These are phyloP conservation scores for Gautieria morchelliformis DNA, from an alignment of 768 basidiomycete species.

Conservation along the genomic window DNA sequence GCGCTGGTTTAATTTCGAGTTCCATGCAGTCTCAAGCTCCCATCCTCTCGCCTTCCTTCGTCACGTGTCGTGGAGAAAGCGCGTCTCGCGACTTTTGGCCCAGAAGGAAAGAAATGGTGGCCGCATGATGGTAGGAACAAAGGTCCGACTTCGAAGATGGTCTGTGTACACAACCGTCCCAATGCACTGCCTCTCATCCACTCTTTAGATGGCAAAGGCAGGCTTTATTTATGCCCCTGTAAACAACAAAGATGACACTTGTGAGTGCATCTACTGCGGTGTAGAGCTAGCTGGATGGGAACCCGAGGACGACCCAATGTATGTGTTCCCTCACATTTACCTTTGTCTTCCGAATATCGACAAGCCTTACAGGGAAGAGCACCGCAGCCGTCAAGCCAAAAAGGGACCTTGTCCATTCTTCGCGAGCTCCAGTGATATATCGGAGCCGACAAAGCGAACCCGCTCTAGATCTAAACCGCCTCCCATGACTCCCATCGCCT, in stretches of 20 bases:
- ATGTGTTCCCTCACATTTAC: conserved; percentile 19
- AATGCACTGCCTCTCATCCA: conserved; percentile 3
- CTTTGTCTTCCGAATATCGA: neutral
- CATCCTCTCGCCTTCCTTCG: conserved; percentile 49
- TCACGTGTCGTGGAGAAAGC: conserved; percentile 65
- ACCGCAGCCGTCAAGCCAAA: conserved; percentile 6
- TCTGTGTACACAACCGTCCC: conserved; percentile 15
- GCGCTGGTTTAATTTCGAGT: neutral
- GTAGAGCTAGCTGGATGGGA: conserved; percentile 82
- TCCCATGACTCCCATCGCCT: neutral
- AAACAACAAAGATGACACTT: conserved; percentile 59
- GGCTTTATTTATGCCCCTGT: conserved; percentile 80
- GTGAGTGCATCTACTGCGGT: conserved; percentile 78
- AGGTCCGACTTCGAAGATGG: conserved; percentile 65
- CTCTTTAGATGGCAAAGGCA: conserved; percentile 70
- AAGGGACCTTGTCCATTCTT: conserved; percentile 9
- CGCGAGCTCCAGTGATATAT: neutral
- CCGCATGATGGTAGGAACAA: conserved; percentile 56
- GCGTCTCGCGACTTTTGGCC: conserved; percentile 52
- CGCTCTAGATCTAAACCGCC: neutral
- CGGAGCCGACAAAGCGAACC: neutral
- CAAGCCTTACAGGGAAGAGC: conserved; percentile 2
- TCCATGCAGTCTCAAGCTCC: conserved; percentile 44
- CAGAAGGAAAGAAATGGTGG: conserved; percentile 41
- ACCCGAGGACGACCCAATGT: conserved; percentile 79